Conservation (phyloP, 106 monocot genomes). For the Allium cepa region DNA sequence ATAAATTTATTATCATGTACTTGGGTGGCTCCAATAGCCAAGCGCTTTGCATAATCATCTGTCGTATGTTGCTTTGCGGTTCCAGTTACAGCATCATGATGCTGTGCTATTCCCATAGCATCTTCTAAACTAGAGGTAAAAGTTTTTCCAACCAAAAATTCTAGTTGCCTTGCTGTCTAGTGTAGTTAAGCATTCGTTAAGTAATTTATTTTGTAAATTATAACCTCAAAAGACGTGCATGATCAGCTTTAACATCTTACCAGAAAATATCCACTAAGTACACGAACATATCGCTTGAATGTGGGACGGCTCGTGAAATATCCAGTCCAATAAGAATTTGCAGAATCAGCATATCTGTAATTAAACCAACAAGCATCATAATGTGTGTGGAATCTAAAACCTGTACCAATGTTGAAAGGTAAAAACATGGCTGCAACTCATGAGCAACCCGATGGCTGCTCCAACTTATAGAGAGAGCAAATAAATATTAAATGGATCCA, state of each 20-base stretch:
- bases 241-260: conserved; percentile 13
- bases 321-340: conserved; percentile 81
- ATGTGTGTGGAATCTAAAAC: not conserved
- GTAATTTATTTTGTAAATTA: not conserved
- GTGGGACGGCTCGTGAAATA: conserved; percentile 72
- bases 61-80: conserved; percentile 67
- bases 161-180: conserved; percentile 46
- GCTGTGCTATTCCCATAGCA: conserved; percentile 62
- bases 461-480: too few relatives aligned
- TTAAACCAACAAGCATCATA: not conserved
- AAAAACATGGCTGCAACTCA: not conserved
- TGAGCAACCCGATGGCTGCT: too few relatives aligned
- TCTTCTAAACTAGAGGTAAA: conserved; percentile 48
- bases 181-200: not conserved
- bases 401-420: not conserved
- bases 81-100: conserved; percentile 77
- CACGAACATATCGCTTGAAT: conserved; percentile 62
- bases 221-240: not conserved
- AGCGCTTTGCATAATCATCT: conserved; percentile 77
- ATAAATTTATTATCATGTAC: conserved; percentile 11
- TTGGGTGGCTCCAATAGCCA: conserved; percentile 51
- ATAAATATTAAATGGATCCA: too few relatives aligned
- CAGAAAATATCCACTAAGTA: conserved; percentile 68
- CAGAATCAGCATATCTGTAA: conserved; percentile 56
- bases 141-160: conserved; percentile 36